phyloP scores from a whole-genome alignment of 768 basidiomycete genomes.

The Calocera cornea region DNA sequence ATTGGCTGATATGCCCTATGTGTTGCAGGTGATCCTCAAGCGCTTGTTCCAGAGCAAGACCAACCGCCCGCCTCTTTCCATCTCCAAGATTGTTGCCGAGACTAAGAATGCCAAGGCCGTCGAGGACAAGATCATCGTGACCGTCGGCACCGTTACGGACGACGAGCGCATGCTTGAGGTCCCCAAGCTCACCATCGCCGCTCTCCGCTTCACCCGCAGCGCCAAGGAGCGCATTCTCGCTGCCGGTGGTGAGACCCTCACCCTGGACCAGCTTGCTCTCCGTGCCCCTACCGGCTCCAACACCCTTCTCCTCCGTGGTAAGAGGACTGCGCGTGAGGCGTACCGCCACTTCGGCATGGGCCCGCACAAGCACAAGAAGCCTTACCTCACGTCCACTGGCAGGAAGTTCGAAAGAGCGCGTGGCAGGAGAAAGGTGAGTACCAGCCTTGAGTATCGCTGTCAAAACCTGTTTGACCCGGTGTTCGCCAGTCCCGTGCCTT shows the following conservation, averaged over 20 bases:
- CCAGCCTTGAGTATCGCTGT: neutral
- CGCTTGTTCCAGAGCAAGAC: constrained; percentile 92
- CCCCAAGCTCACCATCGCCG: constrained; percentile 86
- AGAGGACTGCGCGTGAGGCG: constrained; percentile 85
- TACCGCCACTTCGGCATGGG: constrained; percentile 98
- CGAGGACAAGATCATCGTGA: constrained; percentile 72
- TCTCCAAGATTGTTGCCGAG: constrained; percentile 83
- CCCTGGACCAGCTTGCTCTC: constrained; percentile 91
- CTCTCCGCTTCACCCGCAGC: constrained; percentile 83
- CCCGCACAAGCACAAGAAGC: constrained; percentile 98
- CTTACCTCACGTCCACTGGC: constrained; percentile 88
- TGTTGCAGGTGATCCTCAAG: constrained; percentile 70
- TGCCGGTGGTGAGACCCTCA: constrained; percentile 88
- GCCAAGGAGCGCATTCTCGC: constrained; percentile 92
- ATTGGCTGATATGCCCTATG: constrained; percentile 16
- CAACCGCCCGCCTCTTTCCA: constrained; percentile 93
- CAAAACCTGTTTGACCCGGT: neutral
- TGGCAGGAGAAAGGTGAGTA: constrained; percentile 74
- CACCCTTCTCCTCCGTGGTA: constrained; percentile 86
- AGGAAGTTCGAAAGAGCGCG: constrained; percentile 98
- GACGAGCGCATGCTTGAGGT: constrained; percentile 75
- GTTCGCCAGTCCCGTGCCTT: constrained; percentile 61
- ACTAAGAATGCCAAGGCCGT: constrained; percentile 51
- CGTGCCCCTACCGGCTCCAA: constrained; percentile 89
- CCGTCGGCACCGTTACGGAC: constrained; percentile 87